A percentile compares a stretch with the other conserved stretches of the same genome.
phyloP scores from a whole-genome alignment of 305 asterid species.

The Fraxinus floribunda region DNA sequence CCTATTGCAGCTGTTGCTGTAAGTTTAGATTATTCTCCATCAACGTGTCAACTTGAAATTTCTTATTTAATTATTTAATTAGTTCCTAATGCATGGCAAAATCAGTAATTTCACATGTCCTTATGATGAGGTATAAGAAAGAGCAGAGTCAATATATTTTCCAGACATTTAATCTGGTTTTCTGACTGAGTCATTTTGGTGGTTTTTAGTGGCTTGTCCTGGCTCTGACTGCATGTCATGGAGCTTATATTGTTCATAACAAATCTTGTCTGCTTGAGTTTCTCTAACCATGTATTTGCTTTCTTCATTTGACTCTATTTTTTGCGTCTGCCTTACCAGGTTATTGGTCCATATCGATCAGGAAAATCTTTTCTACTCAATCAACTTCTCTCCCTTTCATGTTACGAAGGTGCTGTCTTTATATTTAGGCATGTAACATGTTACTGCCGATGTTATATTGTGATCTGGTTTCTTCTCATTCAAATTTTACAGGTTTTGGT shows the following conservation, averaged over 20 bases:
- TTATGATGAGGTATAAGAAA: neutral
- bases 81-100: neutral
- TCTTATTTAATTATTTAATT: neutral
- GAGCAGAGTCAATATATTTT: neutral
- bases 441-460: conserved; percentile 1
- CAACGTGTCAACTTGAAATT: conserved; percentile 6
- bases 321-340: conserved; percentile 46
- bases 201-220: neutral
- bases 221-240: neutral
- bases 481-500: conserved; percentile 77
- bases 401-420: conserved; percentile 71
- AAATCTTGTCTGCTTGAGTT: neutral
- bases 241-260: neutral
- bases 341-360: conserved; percentile 97
- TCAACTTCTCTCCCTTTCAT: conserved; percentile 94
- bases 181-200: neutral
- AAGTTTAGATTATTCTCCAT: conserved; percentile 37
- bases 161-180: conserved; percentile 1
- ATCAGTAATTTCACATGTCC: neutral
- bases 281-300: neutral
- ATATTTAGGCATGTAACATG: neutral
- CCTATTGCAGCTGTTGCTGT: conserved; percentile 97
- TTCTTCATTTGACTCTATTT: conserved; percentile 15
- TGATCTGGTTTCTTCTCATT: conserved; percentile 12
- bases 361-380: conserved; percentile 95